Percentiles rank a stretch among this genome's conserved stretches.
These are phyloP conservation scores for Thalia dealbata DNA, from an alignment of 176 grass and related monocot species.

Conservation along the genomic window DNA sequence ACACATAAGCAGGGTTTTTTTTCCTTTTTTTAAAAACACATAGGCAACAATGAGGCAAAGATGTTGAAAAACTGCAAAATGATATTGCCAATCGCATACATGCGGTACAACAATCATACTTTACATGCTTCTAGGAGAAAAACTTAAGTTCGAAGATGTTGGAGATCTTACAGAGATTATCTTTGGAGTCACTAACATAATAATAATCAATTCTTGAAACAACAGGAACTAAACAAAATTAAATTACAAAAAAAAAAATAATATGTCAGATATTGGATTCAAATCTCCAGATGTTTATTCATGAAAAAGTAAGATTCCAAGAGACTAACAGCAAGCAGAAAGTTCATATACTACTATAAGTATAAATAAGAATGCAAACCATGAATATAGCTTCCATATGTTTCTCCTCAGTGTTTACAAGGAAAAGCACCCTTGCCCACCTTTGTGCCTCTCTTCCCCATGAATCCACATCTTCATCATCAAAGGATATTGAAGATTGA, in stretches of 20 bases:
- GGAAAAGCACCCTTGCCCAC: conserved; percentile 75
- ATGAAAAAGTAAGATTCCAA: not conserved
- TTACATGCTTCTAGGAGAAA: not conserved
- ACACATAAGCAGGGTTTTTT: not conserved
- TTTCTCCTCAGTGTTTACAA: conserved; percentile 54
- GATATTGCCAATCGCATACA: not conserved
- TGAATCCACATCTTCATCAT: conserved; percentile 73
- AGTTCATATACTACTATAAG: not conserved
- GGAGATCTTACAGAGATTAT: not conserved
- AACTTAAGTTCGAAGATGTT: not conserved
- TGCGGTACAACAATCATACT: too few species aligned
- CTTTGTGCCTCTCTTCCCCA: conserved; percentile 85
- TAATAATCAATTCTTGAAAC: not conserved
- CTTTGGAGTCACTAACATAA: not conserved
- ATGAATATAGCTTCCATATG: conserved; percentile 45
- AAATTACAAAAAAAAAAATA: not conserved
- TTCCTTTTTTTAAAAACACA: too few species aligned
- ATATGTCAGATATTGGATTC: not conserved
- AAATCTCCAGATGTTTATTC: not conserved
- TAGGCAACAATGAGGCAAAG: too few species aligned
- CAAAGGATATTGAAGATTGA: conserved; percentile 45
- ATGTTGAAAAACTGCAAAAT: not conserved
- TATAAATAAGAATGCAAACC: conserved; percentile 29
- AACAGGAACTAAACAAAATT: not conserved
- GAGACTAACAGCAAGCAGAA: not conserved